phyloP scores from a whole-genome alignment of 2,329 filamentous ascomycete species.

The Scytalidium lignicola region DNA sequence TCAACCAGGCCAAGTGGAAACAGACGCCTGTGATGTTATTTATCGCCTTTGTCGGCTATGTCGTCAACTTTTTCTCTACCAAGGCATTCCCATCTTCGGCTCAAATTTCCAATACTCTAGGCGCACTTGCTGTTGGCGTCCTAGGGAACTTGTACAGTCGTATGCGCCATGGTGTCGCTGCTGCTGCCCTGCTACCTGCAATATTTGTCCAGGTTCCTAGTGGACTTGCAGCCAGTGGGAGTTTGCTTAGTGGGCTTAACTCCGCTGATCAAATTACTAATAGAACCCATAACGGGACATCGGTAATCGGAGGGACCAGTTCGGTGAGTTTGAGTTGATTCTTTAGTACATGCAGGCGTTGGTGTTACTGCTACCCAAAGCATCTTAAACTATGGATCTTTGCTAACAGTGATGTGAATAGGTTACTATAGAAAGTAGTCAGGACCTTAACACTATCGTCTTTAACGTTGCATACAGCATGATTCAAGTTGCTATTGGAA shows the following conservation, averaged over 20 bases:
- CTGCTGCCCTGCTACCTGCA: conserved; percentile 78
- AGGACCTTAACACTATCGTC: conserved; percentile 31
- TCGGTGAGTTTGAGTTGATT: conserved; percentile 16
- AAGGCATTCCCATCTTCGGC: conserved; percentile 62
- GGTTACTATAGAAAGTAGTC: conserved; percentile 14
- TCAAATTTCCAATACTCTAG: conserved; percentile 71
- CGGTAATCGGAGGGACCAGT: conserved; percentile 21
- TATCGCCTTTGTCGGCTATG: conserved; percentile 68
- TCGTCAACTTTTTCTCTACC: conserved; percentile 70
- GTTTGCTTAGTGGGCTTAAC: conserved; percentile 51
- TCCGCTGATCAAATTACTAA: conserved; percentile 50
- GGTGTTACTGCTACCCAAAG: too few species aligned
- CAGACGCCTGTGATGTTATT: conserved; percentile 73
- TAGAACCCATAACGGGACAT: conserved; percentile 22
- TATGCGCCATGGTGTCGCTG: conserved; percentile 59
- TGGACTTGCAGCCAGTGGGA: conserved; percentile 55
- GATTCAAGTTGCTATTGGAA: conserved; percentile 38
- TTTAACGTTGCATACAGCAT: conserved; percentile 35
- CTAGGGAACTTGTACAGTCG: conserved; percentile 73
- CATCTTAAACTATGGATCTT: too few species aligned
- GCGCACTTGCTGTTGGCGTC: conserved; percentile 70
- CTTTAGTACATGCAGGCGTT: too few species aligned
- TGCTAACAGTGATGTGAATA: conserved; percentile 11
- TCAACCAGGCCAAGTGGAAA: conserved; percentile 78
- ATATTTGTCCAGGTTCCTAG: conserved; percentile 71